A percentile compares a stretch with the other conserved stretches of the same genome.
phyloP scores from a whole-genome alignment of 2,329 filamentous ascomycete species.

The Pseudogymnoascus sp. region DNA sequence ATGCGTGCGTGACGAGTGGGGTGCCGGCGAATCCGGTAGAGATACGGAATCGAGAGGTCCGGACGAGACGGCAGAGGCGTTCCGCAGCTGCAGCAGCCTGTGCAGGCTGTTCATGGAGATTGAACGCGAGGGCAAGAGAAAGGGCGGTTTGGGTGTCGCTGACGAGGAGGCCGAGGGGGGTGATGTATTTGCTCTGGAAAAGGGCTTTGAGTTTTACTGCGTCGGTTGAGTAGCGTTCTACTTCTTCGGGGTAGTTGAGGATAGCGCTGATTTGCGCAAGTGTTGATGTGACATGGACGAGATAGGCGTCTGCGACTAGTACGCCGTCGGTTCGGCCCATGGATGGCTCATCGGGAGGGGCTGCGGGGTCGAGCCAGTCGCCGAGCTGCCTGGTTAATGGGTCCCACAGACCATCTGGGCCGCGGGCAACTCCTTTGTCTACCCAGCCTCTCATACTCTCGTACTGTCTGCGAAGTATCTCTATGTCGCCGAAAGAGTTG shows the following conservation, averaged over 20 bases:
- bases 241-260: slow-evolving; percentile 26
- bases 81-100: slow-evolving; percentile 12
- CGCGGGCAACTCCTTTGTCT: slow-evolving; percentile 29
- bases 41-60: slow-evolving; percentile 18
- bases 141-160: slow-evolving; percentile 25
- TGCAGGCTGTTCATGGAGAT: slow-evolving; percentile 13
- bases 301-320: slow-evolving; percentile 40
- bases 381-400: slow-evolving; percentile 31
- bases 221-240: slow-evolving; percentile 19
- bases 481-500: slow-evolving; percentile 31
- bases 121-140: slow-evolving; percentile 21
- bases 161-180: slow-evolving; percentile 17
- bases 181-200: slow-evolving; percentile 26
- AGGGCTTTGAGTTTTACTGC: slow-evolving; percentile 15
- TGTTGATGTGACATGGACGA: slow-evolving; percentile 35
- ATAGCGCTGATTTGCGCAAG: slow-evolving; percentile 29
- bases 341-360: slow-evolving; percentile 34
- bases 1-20: slow-evolving; percentile 18
- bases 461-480: slow-evolving; percentile 32
- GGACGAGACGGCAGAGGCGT: slow-evolving; percentile 18
- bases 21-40: slow-evolving; percentile 27
- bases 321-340: slow-evolving; percentile 33
- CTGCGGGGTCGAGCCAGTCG: slow-evolving; percentile 42
- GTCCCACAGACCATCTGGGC: slow-evolving; percentile 34
- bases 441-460: slow-evolving; percentile 35